These are phyloP conservation scores for Helicostylum pulchrum DNA, from an alignment of 192 early-diverging fungal species.

Conservation along the genomic window DNA sequence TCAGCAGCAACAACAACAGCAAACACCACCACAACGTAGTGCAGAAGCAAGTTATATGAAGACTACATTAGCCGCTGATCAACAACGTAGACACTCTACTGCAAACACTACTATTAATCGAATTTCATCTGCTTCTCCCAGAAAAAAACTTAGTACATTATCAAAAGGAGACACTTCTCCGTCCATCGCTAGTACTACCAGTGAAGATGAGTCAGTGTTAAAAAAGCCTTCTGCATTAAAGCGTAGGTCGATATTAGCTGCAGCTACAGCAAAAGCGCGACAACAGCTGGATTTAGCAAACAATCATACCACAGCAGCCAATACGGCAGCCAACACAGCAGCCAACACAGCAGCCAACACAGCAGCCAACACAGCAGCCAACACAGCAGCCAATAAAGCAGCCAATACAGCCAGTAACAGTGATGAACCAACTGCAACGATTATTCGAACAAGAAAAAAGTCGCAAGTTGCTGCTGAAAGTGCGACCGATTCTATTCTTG, in stretches of 20 bases:
- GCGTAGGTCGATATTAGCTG: conserved; percentile 9
- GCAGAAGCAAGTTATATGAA: conserved; percentile 13
- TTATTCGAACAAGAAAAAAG: background rate
- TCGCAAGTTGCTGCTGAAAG: background rate
- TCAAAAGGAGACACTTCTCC: conserved; percentile 3
- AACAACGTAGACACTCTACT: conserved; percentile 18
- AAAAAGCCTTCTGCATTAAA: conserved; percentile 6
- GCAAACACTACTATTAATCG: background rate
- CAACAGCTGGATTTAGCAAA: background rate
- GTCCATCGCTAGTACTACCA: background rate
- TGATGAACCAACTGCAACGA: background rate
- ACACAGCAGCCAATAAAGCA: background rate
- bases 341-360: background rate
- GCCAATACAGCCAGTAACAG: background rate
- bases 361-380: background rate
- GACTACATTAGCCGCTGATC: conserved; percentile 1
- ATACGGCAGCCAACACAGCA: background rate
- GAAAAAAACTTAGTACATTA: background rate
- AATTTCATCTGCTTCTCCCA: conserved; percentile 5
- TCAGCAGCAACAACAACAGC: conserved; percentile 4
- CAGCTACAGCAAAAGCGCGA: background rate
- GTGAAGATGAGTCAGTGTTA: background rate
- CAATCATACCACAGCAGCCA: background rate
- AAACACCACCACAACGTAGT: background rate
- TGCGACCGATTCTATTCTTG: background rate